A percentile compares a stretch with the other conserved stretches of the same genome.
phyloP scores from a whole-genome alignment of 208 protist species.

The Jaenimonas drosophilae region DNA sequence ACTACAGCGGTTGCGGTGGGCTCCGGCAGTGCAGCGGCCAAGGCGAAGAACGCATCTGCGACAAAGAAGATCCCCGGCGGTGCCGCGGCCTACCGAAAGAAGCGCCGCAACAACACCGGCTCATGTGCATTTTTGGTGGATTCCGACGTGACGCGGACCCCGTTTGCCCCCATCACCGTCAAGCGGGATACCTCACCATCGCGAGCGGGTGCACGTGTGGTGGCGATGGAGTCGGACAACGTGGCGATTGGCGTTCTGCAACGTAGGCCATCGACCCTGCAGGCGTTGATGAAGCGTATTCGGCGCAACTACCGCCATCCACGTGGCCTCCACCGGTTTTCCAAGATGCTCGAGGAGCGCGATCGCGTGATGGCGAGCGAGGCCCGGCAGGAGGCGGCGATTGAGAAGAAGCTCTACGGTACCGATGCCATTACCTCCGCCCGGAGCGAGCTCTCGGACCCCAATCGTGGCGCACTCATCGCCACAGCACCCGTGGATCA shows the following conservation, averaged over 20 bases:
- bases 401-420: conserved; percentile 23
- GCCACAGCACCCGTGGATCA: neutral
- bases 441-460: neutral
- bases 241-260: neutral
- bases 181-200: neutral
- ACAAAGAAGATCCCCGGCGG: neutral
- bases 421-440: no score
- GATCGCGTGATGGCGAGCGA: conserved; percentile 27
- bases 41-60: neutral
- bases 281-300: neutral
- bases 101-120: conserved; percentile 2
- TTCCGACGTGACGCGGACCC: conserved; percentile 1
- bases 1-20: neutral
- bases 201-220: no score
- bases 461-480: neutral
- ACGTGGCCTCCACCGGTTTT: conserved; percentile 22
- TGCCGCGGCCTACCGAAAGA: neutral
- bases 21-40: neutral
- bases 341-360: conserved; percentile 24
- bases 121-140: conserved; percentile 20
- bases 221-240: no score
- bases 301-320: conserved; percentile 8
- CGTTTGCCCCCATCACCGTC: conserved; percentile 3
- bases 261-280: neutral
- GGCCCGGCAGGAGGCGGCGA: conserved; percentile 19